phyloP scores from a whole-genome alignment of 306 rosid genomes.

The Rubus idaeus region DNA sequence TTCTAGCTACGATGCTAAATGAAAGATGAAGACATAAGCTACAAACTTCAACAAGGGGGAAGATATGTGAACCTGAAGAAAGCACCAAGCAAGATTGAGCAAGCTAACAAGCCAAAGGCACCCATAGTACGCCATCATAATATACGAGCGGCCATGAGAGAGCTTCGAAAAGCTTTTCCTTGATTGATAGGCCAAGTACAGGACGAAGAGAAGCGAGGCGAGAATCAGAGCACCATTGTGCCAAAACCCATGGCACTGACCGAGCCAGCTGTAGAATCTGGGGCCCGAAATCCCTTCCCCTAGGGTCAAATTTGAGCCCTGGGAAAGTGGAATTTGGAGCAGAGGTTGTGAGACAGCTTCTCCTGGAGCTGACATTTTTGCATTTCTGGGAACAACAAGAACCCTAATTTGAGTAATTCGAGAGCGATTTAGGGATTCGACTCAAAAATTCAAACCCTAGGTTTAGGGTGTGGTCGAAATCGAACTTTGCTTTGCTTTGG shows the following conservation, averaged over 20 bases:
- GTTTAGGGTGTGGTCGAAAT: not conserved
- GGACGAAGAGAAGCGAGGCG: conserved; percentile 40
- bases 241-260: conserved; percentile 68
- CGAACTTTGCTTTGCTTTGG: no score
- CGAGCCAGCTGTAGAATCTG: conserved; percentile 39
- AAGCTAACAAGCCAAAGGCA: conserved; percentile 55
- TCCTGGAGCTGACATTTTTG: conserved; percentile 31
- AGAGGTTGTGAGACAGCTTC: conserved; percentile 43
- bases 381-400: not conserved
- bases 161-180: conserved; percentile 48
- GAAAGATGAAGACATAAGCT: not conserved
- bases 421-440: not conserved
- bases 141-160: conserved; percentile 55
- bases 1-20: not conserved
- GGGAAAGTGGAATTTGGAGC: conserved; percentile 28
- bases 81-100: conserved; percentile 74
- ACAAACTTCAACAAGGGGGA: not conserved
- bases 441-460: conserved; percentile 50
- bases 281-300: conserved; percentile 32
- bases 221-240: conserved; percentile 43
- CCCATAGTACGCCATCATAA: conserved; percentile 49
- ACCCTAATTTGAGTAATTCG: not conserved
- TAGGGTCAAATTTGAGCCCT: conserved; percentile 31
- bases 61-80: conserved; percentile 57
- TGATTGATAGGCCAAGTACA: conserved; percentile 49